Conservation (phyloP, 2,329 filamentous ascomycete species). For the Zymoseptoria ardabiliae region DNA sequence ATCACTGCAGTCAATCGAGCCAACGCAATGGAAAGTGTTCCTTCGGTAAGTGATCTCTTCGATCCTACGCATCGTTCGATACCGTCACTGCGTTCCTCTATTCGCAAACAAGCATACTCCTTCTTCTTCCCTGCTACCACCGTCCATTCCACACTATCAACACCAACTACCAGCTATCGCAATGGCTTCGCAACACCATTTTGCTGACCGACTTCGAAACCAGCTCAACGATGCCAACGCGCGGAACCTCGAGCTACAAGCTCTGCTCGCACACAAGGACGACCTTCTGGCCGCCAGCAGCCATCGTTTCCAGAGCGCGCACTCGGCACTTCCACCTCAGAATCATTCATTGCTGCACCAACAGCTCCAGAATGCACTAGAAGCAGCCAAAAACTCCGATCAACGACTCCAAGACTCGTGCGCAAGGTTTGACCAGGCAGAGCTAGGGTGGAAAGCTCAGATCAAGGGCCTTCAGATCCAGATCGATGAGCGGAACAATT, state of each 20-base stretch:
- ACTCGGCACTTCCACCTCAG: not conserved
- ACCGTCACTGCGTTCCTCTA: not conserved
- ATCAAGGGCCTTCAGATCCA: constrained; percentile 4
- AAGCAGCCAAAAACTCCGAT: constrained; percentile 5
- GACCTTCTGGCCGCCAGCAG: constrained; percentile 11
- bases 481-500: not conserved
- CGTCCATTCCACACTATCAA: not conserved
- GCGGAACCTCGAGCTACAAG: constrained; percentile 14
- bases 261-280: constrained; percentile 15
- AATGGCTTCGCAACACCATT: constrained; percentile 15
- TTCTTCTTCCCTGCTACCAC: not conserved
- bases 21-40: not conserved
- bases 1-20: not conserved
- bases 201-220: constrained; percentile 10
- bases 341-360: not conserved
- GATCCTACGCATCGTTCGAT: not conserved
- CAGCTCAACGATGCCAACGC: constrained; percentile 12
- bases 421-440: constrained; percentile 5
- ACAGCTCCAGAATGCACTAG: constrained; percentile 7
- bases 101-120: not conserved
- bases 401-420: constrained; percentile 6
- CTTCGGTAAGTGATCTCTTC: not conserved
- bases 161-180: not conserved
- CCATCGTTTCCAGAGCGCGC: constrained; percentile 6
- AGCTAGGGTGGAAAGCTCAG: constrained; percentile 4